These are phyloP conservation scores for Cladosporium phlei DNA, from an alignment of 2,329 filamentous ascomycete genomes.

Conservation along the genomic window DNA sequence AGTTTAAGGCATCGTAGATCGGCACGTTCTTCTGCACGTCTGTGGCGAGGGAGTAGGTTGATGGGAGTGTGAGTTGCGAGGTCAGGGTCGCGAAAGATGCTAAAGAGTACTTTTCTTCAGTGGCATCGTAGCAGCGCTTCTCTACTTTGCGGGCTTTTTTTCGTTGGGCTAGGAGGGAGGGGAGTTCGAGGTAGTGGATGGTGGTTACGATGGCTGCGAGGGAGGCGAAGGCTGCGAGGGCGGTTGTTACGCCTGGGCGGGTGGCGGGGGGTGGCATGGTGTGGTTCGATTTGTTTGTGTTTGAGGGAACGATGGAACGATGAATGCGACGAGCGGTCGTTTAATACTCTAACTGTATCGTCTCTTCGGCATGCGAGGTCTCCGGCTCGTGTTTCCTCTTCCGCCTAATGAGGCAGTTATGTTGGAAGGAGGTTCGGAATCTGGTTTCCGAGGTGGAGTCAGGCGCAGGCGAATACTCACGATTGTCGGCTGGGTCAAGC, in stretches of 20 bases:
- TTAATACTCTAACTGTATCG: background rate
- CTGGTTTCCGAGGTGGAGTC: too few relatives aligned
- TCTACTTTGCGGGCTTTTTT: slow-evolving; percentile 19
- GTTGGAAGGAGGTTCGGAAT: too few relatives aligned
- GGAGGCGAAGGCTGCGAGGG: slow-evolving; percentile 8
- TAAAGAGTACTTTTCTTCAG: slow-evolving; percentile 19
- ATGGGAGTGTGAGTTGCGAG: slow-evolving; percentile 17
- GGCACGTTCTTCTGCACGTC: slow-evolving; percentile 50
- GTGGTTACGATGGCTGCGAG: slow-evolving; percentile 10
- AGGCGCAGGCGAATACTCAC: too few relatives aligned
- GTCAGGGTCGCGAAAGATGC: slow-evolving; percentile 22
- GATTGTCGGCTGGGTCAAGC: too few relatives aligned
- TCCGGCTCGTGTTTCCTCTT: too few relatives aligned
- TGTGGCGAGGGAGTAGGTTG: slow-evolving; percentile 47
- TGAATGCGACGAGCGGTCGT: background rate
- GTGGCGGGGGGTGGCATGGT: slow-evolving; percentile 2
- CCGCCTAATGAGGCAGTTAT: too few relatives aligned
- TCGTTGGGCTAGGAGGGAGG: slow-evolving; percentile 18
- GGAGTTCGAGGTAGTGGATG: slow-evolving; percentile 22
- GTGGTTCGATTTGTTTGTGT: background rate
- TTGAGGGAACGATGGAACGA: background rate
- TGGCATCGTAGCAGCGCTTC: slow-evolving; percentile 20
- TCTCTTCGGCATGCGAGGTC: background rate
- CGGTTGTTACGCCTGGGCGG: slow-evolving; percentile 10
- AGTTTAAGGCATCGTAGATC: slow-evolving; percentile 47